Evolutionary conservation across 1,139 yeast species (phyloP).

Genomic region (Debaryomyces udenii): DNA sequence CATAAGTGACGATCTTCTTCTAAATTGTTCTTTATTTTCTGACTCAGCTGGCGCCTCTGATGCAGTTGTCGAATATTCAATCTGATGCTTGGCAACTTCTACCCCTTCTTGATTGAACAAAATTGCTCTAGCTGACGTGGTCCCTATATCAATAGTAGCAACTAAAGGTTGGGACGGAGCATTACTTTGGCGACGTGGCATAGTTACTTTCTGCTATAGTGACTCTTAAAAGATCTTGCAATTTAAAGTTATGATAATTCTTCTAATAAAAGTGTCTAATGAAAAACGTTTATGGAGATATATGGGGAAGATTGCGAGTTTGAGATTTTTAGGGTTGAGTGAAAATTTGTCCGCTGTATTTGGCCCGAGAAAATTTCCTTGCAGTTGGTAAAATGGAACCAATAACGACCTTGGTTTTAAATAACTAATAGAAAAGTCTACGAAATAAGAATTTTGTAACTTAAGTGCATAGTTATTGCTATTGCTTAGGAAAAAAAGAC

Average conservation of each 20-base stretch:
- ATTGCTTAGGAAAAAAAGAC: slow-evolving; percentile 6
- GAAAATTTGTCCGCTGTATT: not conserved
- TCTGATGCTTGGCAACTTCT: slow-evolving; percentile 86
- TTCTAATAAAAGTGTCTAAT: no score
- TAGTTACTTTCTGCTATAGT: slow-evolving; percentile 12
- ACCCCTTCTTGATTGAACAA: slow-evolving; percentile 72
- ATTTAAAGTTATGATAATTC: not conserved
- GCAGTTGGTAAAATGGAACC: no score
- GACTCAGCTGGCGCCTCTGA: slow-evolving; percentile 52
- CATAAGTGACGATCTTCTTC: slow-evolving; percentile 52
- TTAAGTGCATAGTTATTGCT: slow-evolving; percentile 2
- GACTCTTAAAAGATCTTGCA: not conserved
- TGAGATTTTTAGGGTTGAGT: no score
- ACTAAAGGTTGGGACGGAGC: slow-evolving; percentile 54
- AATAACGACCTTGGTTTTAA: no score
- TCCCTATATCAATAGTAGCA: slow-evolving; percentile 87
- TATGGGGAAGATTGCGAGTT: no score
- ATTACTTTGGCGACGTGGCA: slow-evolving; percentile 47
- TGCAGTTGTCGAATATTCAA: slow-evolving; percentile 82
- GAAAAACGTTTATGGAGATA: no score
- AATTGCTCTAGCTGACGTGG: slow-evolving; percentile 92
- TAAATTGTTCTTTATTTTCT: slow-evolving; percentile 50
- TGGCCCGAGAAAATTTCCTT: no score
- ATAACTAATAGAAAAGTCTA: no score
- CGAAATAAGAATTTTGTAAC: not conserved